Conservation (phyloP, 2,329 filamentous ascomycete genomes). For the Sporothrix euskadiensis region DNA sequence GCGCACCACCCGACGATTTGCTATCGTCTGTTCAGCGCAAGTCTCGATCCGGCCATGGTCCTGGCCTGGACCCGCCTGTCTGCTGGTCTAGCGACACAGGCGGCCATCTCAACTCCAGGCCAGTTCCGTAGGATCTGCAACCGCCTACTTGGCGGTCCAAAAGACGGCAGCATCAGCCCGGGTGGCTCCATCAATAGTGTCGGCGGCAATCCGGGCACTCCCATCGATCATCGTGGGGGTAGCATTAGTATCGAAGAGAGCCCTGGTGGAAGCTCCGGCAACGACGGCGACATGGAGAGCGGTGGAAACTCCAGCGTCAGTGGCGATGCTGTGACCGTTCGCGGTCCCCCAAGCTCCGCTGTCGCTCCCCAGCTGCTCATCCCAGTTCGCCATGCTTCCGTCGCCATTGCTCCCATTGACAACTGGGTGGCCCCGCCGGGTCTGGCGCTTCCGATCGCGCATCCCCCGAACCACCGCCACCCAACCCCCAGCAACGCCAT, state of each 20-base stretch:
- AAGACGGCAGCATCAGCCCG: background rate
- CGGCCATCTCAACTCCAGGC: background rate
- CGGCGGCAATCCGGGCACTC: background rate
- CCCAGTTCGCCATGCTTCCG: background rate
- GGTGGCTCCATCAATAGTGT: too few relatives aligned
- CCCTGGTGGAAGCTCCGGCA: background rate
- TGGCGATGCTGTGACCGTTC: background rate
- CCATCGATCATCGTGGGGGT: background rate
- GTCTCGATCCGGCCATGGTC: background rate
- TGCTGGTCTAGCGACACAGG: background rate
- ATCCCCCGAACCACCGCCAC: background rate
- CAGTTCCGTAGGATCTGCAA: background rate
- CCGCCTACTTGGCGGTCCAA: background rate
- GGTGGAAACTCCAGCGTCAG: background rate
- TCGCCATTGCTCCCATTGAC: background rate
- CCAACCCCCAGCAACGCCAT: background rate
- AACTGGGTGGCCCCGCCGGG: background rate
- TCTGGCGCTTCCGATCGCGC: background rate
- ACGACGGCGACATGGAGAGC: background rate
- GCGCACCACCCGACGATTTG: background rate
- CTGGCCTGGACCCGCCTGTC: conserved; percentile 8
- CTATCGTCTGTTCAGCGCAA: background rate
- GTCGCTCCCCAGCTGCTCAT: background rate
- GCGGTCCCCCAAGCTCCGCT: background rate
- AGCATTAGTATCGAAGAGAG: background rate